Conservation (phyloP, 129 eudicot species). For the Centella asiatica region DNA sequence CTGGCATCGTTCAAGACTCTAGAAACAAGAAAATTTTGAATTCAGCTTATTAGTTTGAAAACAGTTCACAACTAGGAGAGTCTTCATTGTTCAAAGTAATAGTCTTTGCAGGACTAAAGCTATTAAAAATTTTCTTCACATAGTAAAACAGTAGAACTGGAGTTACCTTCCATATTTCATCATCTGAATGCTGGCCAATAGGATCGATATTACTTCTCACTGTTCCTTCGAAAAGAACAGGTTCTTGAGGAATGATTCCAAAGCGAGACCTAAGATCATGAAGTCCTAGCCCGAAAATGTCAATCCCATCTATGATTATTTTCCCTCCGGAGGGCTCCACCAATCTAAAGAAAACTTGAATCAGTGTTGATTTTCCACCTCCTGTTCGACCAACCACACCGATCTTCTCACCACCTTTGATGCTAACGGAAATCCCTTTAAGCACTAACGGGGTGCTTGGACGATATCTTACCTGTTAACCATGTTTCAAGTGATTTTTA, state of each 20-base stretch:
- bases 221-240: slow-evolving; percentile 61
- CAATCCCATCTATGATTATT: slow-evolving; percentile 47
- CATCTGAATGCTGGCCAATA: slow-evolving; percentile 42
- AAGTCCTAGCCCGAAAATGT: slow-evolving; percentile 50
- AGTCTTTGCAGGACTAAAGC: not conserved
- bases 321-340: slow-evolving; percentile 59
- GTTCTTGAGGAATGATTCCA: slow-evolving; percentile 67
- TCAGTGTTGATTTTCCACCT: slow-evolving; percentile 62
- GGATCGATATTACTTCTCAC: slow-evolving; percentile 68
- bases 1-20: slow-evolving; percentile 92
- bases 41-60: slow-evolving; percentile 26
- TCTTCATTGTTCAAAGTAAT: not conserved
- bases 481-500: slow-evolving; percentile 6
- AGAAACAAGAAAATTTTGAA: slow-evolving; percentile 5
- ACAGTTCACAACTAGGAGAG: not conserved
- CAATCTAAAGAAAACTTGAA: slow-evolving; percentile 54
- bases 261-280: slow-evolving; percentile 60
- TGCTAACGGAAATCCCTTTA: slow-evolving; percentile 39
- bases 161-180: slow-evolving; percentile 59
- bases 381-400: slow-evolving; percentile 75
- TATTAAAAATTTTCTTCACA: not conserved
- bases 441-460: slow-evolving; percentile 56
- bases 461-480: slow-evolving; percentile 50
- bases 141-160: not conserved
- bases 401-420: slow-evolving; percentile 61